phyloP scores from a whole-genome alignment of 345 rosid species.

The Syzygium grande region DNA sequence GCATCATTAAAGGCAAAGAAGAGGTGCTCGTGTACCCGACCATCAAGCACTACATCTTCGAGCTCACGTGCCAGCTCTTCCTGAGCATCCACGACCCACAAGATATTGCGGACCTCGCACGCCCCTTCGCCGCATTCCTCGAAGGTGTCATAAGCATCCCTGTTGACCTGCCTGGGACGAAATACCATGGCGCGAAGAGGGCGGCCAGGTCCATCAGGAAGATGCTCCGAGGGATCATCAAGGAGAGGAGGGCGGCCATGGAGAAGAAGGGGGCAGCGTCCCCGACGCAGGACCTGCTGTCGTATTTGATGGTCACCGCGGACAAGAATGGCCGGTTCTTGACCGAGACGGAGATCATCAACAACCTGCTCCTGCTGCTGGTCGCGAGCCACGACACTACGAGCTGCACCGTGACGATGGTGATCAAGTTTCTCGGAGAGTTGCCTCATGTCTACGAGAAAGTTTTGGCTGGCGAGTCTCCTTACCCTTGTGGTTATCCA shows the following conservation, averaged over 20 bases:
- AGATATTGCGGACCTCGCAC: background rate
- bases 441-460: conserved; percentile 7
- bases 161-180: conserved; percentile 2
- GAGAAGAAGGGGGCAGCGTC: background rate
- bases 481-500: background rate
- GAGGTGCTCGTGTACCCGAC: conserved; percentile 1
- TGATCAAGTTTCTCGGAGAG: conserved; percentile 12
- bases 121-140: background rate
- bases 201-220: background rate
- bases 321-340: conserved; percentile 10
- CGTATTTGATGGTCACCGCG: conserved; percentile 4
- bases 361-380: conserved; percentile 4
- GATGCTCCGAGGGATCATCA: background rate
- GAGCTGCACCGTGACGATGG: background rate
- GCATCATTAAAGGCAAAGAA: background rate
- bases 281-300: conserved; percentile 7
- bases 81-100: background rate
- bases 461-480: conserved; percentile 1
- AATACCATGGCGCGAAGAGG: background rate
- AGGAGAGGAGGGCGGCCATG: conserved; percentile 3
- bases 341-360: conserved; percentile 10
- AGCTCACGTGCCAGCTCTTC: conserved; percentile 6
- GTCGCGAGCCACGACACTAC: conserved; percentile 10
- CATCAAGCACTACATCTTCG: background rate
- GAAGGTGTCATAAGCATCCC: background rate